Conservation (phyloP, 306 rosid genomes). For the Cucurbita moschata region DNA sequence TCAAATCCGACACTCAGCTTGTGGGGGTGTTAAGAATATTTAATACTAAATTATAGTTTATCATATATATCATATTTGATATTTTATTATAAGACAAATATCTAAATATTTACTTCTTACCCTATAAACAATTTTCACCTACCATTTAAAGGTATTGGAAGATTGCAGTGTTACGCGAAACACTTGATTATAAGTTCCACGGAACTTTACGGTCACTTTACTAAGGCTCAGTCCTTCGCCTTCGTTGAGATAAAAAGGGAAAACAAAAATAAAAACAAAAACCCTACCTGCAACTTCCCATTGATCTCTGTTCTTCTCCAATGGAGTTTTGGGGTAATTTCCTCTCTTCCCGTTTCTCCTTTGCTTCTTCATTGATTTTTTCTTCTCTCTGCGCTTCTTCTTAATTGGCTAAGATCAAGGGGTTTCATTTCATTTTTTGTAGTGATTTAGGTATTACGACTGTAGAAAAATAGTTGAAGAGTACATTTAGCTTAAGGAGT, state of each 20-base stretch:
- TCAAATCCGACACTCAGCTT: no score
- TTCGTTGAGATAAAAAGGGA: background rate
- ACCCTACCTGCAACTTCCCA: background rate
- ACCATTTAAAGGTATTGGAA: background rate
- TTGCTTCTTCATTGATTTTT: background rate
- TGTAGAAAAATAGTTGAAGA: background rate
- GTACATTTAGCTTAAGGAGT: background rate
- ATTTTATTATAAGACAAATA: no score
- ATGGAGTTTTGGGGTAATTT: constrained; percentile 43
- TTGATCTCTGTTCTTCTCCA: constrained; percentile 8
- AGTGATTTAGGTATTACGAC: background rate
- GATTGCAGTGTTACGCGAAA: background rate
- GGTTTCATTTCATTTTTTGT: background rate
- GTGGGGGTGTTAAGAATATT: no score
- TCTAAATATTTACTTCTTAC: no score
- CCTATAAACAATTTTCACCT: no score
- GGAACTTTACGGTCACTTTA: background rate
- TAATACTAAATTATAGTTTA: no score
- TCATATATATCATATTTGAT: no score
- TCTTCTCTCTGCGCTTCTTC: background rate
- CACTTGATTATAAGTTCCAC: background rate
- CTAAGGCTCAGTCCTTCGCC: background rate
- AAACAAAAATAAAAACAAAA: background rate
- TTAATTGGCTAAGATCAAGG: background rate
- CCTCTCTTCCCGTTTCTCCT: background rate